Base-by-base conservation (phyloP, 1,284 basidiomycete genomes). In the Melampsora larici-populina region DNA sequence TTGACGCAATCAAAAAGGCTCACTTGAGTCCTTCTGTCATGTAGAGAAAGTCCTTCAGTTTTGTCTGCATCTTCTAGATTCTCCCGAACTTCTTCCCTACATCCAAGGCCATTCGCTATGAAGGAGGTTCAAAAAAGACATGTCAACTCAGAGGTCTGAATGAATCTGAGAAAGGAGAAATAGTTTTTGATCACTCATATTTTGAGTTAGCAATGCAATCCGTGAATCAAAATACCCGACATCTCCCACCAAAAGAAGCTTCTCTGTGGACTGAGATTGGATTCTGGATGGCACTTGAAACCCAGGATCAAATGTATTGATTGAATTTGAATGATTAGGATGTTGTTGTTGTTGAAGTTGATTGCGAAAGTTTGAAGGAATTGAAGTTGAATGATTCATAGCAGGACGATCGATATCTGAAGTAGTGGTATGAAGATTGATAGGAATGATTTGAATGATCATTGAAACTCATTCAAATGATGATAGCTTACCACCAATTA, bases 191-290 rank as follows among this genome's bases (percentile, higher is more conserved):
- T 58, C 48, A 86, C 90, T 82, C 80, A 93, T 93, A 84, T 99
- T 98, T 85, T 97, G 94, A 82, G 99, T 99, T 80, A 99, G 88
- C 63, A 99, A 87, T 8, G 95, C 97, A 83, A 99, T 99, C 73
- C 97, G 90, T 65, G 92, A 93, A 86, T 99, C 97, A 72, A 99
- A 90, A 85, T 99, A 99, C 68, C 97, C 91, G 51, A 99, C 97
- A 85, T 99, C 97, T 66, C 96, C 89, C 84, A 99, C 96, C 40
- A 99, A 88, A 36, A 99, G 93, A 83, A 99, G 99, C 86, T 99
- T 99, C 88, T 36, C 9, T 36, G 3, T 3, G 36, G 96, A 36
- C 36, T 36, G 3, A 36, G 36, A 36, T 36, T 3, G 9, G 36
- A 36, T 36, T 36, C 36, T 36, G 36, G 36, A n/a, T n/a, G n/a